Conservation (phyloP, 148 eudicot genomes). For the Vaccinium vitisidaea region DNA sequence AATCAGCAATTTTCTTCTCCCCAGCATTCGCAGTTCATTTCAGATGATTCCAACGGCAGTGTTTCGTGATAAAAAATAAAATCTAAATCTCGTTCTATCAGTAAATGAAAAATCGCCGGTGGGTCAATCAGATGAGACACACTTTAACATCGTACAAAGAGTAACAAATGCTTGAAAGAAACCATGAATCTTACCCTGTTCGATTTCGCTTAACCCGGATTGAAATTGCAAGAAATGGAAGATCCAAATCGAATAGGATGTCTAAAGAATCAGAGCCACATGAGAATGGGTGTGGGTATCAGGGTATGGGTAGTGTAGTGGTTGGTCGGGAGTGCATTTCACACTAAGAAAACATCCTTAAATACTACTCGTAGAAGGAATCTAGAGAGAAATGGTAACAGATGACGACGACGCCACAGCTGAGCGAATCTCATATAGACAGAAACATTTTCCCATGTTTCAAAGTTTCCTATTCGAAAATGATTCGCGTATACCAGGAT, state of each 20-base stretch:
- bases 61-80: neutral
- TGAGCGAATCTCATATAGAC: neutral
- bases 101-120: neutral
- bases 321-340: conserved; percentile 15
- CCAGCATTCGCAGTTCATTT: neutral
- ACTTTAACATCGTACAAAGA: neutral
- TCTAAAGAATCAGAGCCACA: conserved; percentile 13
- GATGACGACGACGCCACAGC: neutral
- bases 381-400: neutral
- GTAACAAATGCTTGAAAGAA: neutral
- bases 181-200: neutral
- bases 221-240: neutral
- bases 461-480: too few relatives aligned
- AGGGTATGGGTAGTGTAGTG: neutral
- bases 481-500: too few relatives aligned
- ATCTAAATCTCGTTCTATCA: neutral
- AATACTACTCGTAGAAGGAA: neutral
- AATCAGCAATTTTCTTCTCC: neutral
- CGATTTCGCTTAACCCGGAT: neutral
- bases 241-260: neutral
- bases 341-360: neutral
- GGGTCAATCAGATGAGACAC: neutral
- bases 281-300: neutral
- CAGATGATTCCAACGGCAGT: neutral
- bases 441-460: neutral